phyloP scores from a whole-genome alignment of 2,329 filamentous ascomycete genomes.

The Mycosphaerelloides madeirae region DNA sequence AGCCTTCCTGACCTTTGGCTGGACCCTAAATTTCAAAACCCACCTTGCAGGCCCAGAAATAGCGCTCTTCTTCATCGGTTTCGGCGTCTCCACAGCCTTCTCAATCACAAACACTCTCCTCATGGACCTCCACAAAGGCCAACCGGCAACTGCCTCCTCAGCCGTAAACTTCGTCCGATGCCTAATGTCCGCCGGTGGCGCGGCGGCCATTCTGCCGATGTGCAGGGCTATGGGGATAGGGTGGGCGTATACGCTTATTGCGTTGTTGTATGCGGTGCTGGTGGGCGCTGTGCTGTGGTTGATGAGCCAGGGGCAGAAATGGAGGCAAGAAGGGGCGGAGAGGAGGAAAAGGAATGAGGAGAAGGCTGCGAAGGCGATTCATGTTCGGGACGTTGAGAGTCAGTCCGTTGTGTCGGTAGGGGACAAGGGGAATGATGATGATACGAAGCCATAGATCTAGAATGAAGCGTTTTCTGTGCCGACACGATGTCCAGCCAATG shows the following conservation, averaged over 20 bases:
- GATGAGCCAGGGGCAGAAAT: conserved; percentile 21
- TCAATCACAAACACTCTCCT: conserved; percentile 45
- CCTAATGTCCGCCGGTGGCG: conserved; percentile 40
- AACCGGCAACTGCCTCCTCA: conserved; percentile 41
- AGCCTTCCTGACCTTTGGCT: conserved; percentile 38
- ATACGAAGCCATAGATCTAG: no score
- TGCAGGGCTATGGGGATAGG: conserved; percentile 32
- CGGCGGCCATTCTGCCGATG: conserved; percentile 36
- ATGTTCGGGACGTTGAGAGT: no score
- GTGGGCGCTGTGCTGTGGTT: conserved; percentile 20
- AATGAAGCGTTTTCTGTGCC: no score
- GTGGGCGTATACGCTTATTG: conserved; percentile 43
- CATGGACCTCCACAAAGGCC: conserved; percentile 40
- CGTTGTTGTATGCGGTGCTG: conserved; percentile 20
- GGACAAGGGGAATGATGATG: no score
- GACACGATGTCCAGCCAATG: no score
- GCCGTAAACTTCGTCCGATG: conserved; percentile 43
- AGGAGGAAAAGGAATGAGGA: conserved; percentile 10
- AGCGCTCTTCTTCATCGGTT: conserved; percentile 41
- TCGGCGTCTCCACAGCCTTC: conserved; percentile 35
- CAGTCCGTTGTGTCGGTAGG: no score
- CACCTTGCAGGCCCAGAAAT: conserved; percentile 40
- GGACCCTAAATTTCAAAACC: conserved; percentile 36
- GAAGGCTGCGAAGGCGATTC: background rate
- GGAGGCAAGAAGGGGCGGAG: conserved; percentile 20